Evolutionary conservation across 257 asterid species (phyloP), one percentile per base, ranked within the genome.

Genomic region (Solanum sejunctum): DNA sequence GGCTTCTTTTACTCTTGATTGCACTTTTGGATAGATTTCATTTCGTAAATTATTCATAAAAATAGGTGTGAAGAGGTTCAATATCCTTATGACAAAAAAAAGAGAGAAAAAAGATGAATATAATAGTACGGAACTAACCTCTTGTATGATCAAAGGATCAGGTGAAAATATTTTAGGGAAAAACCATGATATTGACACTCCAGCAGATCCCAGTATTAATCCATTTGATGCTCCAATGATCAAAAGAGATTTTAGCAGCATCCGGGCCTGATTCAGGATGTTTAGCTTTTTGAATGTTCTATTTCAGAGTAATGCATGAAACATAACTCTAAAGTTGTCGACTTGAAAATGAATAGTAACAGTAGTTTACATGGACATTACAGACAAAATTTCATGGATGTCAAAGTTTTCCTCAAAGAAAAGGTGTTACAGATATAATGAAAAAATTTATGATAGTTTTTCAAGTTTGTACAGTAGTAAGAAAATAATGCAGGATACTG

Each of bases 181-280:
- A 85, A 93, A 88, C 97, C 95, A 93, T 83, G 99, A 98, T 87
- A 96, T 88, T 18, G 94, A 89, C 83, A 93, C 88, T 85, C 99
- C 99, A 39, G 92, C 87, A 82, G 84, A 83, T 85, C 97, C 99
- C 85, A 96, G 89, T 85, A 91, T 81, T 86, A 95, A 80, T 69
- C 99, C 99, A 82, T 86, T 91, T 83, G 92, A 21, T 20, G 93
- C 93, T 64, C 95, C 98, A 85, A 96, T 95, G 77, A 95, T 89
- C 88, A 93, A 91, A 83, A 96, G 90, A 54, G 98, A 93, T 89
- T 95, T 96, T 86, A 94, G 91, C 60, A 96, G 89, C 81, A 84
- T 86, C 61, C 94, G 92, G 72, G 98, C 98, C 99, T 96, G 94
- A 88, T 81, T 84, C 79, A 87, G 49, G 64, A 80, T 36, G 61